Base-by-base conservation (phyloP, 2,329 filamentous ascomycete genomes). In the Ustulina deusta region DNA sequence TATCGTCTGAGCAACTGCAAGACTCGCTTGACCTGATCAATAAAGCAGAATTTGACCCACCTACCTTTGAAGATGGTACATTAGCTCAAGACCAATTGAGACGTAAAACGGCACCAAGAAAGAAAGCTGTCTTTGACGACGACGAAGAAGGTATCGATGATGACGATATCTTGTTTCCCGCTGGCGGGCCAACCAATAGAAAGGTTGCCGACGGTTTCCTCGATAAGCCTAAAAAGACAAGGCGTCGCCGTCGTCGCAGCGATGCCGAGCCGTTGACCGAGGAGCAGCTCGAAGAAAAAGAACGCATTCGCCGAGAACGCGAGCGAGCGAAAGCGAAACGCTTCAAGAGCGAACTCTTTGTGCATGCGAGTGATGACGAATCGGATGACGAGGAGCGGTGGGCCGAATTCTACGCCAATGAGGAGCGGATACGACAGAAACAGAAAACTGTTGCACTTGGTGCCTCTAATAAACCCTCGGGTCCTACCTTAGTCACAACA, bases 341-440 rank as follows among this genome's bases (percentile, higher is more conserved):
- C 77, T 91, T 96, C 81, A 98, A 97, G 83, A 97, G 92, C 74
- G 90, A 90, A 27, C 81, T 95, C 44, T 95, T 90, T 74, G 91
- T 99, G 58, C 88, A 91, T 65, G 90, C 91, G 42, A 93, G 91
- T 72, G 96, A 98, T 77, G 96, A 98, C 61, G 94, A 97, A 73
- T 90, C 87, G n/a, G 93, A 97, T 75, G 89, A 87, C 38, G 93
- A 94, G 17, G 84, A 85, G 57, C 79, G 83, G 78, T 78, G 76
- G 76, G 70, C 73, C 25, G 89, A 87, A 22, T 97, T 97, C 80
- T 97, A 95, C 79, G 89, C 86, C 2, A 85, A 87, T 17, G 94
- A 97, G 80, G 89, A 90, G 78, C 79, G 78, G 17, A 84, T 91
- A 67, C 84, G 92, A 56, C 84, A 88, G 70, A 86, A 86, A 55